Evolutionary conservation across 441 rosid species (phyloP).

Genomic region (Lepidium campestre): DNA sequence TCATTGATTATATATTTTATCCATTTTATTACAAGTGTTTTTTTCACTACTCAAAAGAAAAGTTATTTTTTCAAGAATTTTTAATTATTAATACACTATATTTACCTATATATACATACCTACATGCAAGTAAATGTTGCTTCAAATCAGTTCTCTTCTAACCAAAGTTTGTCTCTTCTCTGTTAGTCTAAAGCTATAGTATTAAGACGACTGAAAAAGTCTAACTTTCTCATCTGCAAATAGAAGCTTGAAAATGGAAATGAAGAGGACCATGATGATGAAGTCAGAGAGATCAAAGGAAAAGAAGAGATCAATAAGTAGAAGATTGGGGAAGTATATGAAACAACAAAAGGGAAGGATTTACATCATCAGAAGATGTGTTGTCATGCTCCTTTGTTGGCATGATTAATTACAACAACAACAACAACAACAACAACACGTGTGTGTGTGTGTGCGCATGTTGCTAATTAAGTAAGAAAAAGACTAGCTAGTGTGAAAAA

Average conservation of each 20-base stretch:
- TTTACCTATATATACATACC: neutral
- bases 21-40: neutral
- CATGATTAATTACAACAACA: too few species aligned
- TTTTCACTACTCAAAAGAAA: neutral
- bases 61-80: neutral
- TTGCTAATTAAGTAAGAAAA: neutral
- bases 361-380: conserved; percentile 61
- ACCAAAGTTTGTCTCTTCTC: neutral
- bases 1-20: neutral
- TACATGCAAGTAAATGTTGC: conserved; percentile 1
- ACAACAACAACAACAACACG: too few species aligned
- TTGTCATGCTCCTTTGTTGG: conserved; percentile 62
- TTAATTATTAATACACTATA: neutral
- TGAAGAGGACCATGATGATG: conserved; percentile 16
- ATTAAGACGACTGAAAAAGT: neutral
- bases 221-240: neutral
- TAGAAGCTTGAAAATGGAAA: conserved; percentile 15
- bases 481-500: neutral
- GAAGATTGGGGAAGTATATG: conserved; percentile 42
- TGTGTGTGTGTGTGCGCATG: neutral
- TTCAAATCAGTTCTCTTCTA: conserved; percentile 1
- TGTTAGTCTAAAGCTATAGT: neutral
- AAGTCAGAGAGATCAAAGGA: conserved; percentile 24
- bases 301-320: conserved; percentile 33
- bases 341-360: conserved; percentile 64